A percentile compares a stretch with the other conserved stretches of the same genome.
Conservation (phyloP, 2,329 filamentous ascomycete genomes). For the Coniochaeta hoffmannii region DNA sequence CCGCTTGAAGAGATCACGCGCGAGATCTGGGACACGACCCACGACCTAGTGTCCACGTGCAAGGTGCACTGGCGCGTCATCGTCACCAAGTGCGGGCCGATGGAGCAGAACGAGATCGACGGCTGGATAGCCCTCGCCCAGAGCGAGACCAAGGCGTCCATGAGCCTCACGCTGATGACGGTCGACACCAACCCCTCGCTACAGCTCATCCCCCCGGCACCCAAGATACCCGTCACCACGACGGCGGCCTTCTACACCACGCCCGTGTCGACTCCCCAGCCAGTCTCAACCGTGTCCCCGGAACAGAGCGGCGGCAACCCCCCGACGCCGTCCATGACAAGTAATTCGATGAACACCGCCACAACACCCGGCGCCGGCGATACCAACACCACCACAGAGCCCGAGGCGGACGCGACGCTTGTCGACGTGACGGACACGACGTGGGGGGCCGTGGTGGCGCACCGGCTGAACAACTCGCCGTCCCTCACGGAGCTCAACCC, state of each 20-base stretch:
- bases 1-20: constrained; percentile 56
- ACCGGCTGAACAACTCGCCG: constrained; percentile 54
- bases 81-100: constrained; percentile 62
- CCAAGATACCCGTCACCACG: constrained; percentile 38
- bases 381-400: constrained; percentile 35
- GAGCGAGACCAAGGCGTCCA: constrained; percentile 40
- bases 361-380: constrained; percentile 21
- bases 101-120: constrained; percentile 59
- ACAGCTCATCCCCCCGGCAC: constrained; percentile 50
- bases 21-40: constrained; percentile 73
- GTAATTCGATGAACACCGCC: constrained; percentile 9
- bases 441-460: constrained; percentile 65
- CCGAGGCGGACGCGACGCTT: constrained; percentile 56
- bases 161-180: constrained; percentile 53
- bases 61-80: constrained; percentile 73
- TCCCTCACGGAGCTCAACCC: constrained; percentile 47
- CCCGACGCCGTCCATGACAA: constrained; percentile 37
- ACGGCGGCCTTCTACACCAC: constrained; percentile 47
- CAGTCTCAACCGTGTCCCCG: constrained; percentile 48
- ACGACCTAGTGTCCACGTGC: constrained; percentile 62
- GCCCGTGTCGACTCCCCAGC: constrained; percentile 61
- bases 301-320: constrained; percentile 49
- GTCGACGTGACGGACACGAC: constrained; percentile 67
- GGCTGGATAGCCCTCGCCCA: constrained; percentile 48
- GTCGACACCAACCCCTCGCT: constrained; percentile 59